Evolutionary conservation across 768 basidiomycete genomes (phyloP).

Genomic region (Suillus alpinus): DNA sequence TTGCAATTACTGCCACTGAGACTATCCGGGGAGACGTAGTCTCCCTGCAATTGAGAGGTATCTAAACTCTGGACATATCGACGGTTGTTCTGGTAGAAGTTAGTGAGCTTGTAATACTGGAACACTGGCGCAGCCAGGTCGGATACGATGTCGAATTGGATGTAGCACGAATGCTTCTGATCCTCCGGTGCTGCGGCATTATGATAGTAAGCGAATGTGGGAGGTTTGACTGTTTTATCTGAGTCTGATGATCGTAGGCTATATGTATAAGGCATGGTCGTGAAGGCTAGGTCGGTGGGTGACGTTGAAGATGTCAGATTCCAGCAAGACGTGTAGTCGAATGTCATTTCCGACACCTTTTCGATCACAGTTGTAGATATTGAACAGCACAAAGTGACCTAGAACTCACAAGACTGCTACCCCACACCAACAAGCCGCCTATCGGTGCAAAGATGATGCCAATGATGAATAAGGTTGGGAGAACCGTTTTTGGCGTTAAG

Average conservation of each 20-base stretch:
- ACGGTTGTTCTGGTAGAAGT: constrained; percentile 98
- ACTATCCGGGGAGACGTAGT: constrained; percentile 42
- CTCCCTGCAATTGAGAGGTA: constrained; percentile 80
- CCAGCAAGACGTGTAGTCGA: constrained; percentile 95
- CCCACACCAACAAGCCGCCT: constrained; percentile 94
- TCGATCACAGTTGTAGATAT: constrained; percentile 7
- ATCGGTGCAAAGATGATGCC: constrained; percentile 95
- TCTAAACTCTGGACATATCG: constrained; percentile 93
- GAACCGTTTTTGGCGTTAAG: constrained; percentile 94
- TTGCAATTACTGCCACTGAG: constrained; percentile 83
- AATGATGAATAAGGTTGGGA: constrained; percentile 94
- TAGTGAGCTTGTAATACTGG: constrained; percentile 94
- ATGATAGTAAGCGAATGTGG: constrained; percentile 76
- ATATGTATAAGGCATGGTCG: constrained; percentile 62
- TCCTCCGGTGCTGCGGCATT: constrained; percentile 43
- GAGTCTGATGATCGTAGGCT: constrained; percentile 60
- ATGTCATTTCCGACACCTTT: constrained; percentile 87
- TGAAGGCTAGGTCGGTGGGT: constrained; percentile 37
- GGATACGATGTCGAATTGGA: constrained; percentile 81
- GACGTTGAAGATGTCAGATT: constrained; percentile 40
- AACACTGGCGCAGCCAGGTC: constrained; percentile 74
- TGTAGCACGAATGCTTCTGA: constrained; percentile 59
- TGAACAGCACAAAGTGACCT: constrained; percentile 12
- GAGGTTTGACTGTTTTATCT: constrained; percentile 44
- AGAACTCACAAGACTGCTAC: constrained; percentile 59